These are phyloP conservation scores for Kurtzmaniella fragi DNA, from an alignment of 805 yeast species.

Conservation along the genomic window DNA sequence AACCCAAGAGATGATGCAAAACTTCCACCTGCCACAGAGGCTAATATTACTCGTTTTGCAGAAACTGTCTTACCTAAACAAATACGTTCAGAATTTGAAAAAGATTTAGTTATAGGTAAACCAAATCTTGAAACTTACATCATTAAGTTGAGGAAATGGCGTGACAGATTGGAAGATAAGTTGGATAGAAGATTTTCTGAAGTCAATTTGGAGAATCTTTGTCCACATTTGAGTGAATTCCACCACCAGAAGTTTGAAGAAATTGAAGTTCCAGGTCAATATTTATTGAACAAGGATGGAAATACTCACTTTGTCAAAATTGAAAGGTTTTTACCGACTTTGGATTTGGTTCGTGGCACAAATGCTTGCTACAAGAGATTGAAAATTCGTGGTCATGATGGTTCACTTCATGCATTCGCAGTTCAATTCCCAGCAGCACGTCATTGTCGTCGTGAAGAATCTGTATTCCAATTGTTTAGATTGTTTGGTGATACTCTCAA, in stretches of 20 bases:
- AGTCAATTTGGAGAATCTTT: constrained; percentile 80
- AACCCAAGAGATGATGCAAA: constrained; percentile 85
- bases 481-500: constrained; percentile 77
- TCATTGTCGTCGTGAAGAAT: constrained; percentile 93
- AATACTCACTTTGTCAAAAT: constrained; percentile 89
- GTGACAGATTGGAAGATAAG: constrained; percentile 86
- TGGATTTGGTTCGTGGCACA: constrained; percentile 85
- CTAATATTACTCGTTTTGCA: constrained; percentile 82
- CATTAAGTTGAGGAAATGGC: constrained; percentile 80
- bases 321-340: constrained; percentile 84
- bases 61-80: constrained; percentile 89
- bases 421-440: constrained; percentile 98
- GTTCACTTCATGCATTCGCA: constrained; percentile 85
- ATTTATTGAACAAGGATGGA: constrained; percentile 79
- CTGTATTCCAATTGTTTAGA: constrained; percentile 87
- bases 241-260: constrained; percentile 98
- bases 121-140: constrained; percentile 89
- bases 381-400: constrained; percentile 90
- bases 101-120: constrained; percentile 79
- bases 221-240: constrained; percentile 94
- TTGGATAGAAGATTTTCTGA: constrained; percentile 78
- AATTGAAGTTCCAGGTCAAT: constrained; percentile 96
- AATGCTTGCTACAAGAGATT: constrained; percentile 86
- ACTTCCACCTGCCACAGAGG: constrained; percentile 87
- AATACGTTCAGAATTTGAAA: constrained; percentile 83